Percentiles rank a stretch among this genome's conserved stretches.
Evolutionary conservation across 345 rosid species (phyloP).

Genomic region (Cardamine occulta): DNA sequence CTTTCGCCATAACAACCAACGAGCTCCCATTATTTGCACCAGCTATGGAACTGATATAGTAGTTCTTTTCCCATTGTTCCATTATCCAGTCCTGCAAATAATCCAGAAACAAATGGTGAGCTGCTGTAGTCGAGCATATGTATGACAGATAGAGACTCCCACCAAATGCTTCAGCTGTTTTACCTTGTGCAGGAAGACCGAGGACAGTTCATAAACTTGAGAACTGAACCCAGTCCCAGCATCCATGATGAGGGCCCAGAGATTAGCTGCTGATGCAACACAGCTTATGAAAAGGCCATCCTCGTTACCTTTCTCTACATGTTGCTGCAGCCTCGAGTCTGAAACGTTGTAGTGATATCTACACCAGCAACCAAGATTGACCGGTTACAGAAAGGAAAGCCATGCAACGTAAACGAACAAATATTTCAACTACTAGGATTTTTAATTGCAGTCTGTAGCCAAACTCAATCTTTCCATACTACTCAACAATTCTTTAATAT

Average conservation of each 20-base stretch:
- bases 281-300: conserved; percentile 89
- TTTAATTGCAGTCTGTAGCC: neutral
- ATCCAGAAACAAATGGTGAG: conserved; percentile 28
- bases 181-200: conserved; percentile 90
- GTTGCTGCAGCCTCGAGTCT: conserved; percentile 75
- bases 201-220: conserved; percentile 87
- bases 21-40: conserved; percentile 93
- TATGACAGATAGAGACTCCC: neutral
- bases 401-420: neutral
- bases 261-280: conserved; percentile 84
- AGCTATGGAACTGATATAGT: conserved; percentile 89
- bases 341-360: conserved; percentile 98
- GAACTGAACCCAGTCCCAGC: conserved; percentile 93
- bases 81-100: conserved; percentile 89
- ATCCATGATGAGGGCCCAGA: conserved; percentile 98
- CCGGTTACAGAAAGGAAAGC: conserved; percentile 14
- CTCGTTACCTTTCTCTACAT: conserved; percentile 90
- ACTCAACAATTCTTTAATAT: too few relatives aligned
- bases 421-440: neutral
- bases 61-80: conserved; percentile 98
- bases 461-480: neutral
- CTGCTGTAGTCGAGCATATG: conserved; percentile 18
- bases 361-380: conserved; percentile 38
- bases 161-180: conserved; percentile 20
- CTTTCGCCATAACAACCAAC: conserved; percentile 94